A percentile compares a stretch with the other conserved stretches of the same genome.
These are phyloP conservation scores for Solanum chilense DNA, from an alignment of 257 asterid genomes.

Conservation along the genomic window DNA sequence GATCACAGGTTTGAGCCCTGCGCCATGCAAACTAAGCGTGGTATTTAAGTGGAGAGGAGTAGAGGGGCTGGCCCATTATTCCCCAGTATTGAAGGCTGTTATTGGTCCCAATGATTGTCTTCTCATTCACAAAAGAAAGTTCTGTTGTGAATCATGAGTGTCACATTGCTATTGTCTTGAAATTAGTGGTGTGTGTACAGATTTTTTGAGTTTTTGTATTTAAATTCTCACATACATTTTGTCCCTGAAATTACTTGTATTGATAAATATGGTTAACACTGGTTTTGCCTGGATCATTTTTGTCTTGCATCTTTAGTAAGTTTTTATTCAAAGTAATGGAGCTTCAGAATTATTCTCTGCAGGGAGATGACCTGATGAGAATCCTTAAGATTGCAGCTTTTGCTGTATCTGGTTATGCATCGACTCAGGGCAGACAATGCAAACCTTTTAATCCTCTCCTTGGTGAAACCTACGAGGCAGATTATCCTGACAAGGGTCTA, in stretches of 20 bases:
- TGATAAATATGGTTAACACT: background rate
- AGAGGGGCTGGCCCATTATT: background rate
- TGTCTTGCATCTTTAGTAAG: background rate
- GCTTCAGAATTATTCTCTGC: constrained; percentile 18
- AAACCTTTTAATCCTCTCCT: constrained; percentile 99
- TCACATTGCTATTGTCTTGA: background rate
- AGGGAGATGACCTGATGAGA: constrained; percentile 98
- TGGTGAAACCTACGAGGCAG: constrained; percentile 97
- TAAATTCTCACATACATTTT: background rate
- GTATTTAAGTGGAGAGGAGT: background rate
- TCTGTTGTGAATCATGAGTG: background rate
- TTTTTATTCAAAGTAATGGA: background rate
- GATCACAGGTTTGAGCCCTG: background rate
- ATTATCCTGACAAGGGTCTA: constrained; percentile 95
- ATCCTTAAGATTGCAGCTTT: constrained; percentile 90
- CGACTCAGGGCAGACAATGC: constrained; percentile 97
- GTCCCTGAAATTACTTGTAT: background rate
- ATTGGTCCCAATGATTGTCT: background rate
- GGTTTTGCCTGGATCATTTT: background rate
- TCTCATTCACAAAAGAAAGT: background rate
- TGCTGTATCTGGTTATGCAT: constrained; percentile 98
- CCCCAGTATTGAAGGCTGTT: background rate
- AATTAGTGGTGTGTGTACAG: background rate
- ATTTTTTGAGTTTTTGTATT: background rate
- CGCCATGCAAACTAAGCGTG: background rate